phyloP scores from a whole-genome alignment of 805 yeast genomes.

The Wickerhamomyces chaumierensis region DNA sequence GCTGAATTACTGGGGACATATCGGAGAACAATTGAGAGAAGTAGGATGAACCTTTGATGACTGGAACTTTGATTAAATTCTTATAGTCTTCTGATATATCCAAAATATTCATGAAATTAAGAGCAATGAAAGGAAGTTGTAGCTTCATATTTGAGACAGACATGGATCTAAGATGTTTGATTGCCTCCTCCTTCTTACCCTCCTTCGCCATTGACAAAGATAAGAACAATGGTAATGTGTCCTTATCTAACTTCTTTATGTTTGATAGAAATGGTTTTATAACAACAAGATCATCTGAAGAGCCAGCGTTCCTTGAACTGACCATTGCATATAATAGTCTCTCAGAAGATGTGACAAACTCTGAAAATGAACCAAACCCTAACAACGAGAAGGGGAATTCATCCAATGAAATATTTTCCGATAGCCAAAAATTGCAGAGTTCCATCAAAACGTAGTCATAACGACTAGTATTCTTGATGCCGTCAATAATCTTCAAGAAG shows the following conservation, averaged over 20 bases:
- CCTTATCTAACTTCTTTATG: not conserved
- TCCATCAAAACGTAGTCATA: too few relatives aligned
- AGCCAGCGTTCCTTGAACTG: not conserved
- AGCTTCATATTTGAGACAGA: too few relatives aligned
- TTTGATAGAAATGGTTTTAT: not conserved
- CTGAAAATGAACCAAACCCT: too few relatives aligned
- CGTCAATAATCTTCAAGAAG: too few relatives aligned
- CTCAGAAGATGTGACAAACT: too few relatives aligned
- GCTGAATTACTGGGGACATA: constrained; percentile 4
- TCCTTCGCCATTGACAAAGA: constrained; percentile 20
- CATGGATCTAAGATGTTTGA: constrained; percentile 7
- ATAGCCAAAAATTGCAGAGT: too few relatives aligned
- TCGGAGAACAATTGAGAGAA: constrained; percentile 1
- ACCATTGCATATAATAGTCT: not conserved
- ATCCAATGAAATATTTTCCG: too few relatives aligned
- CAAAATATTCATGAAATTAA: constrained; percentile 13
- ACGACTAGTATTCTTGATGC: too few relatives aligned
- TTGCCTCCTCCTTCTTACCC: constrained; percentile 27
- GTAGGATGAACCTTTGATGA: not conserved
- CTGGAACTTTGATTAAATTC: constrained; percentile 9
- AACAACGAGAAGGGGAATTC: too few relatives aligned
- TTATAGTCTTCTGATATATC: constrained; percentile 26
- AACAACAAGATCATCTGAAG: not conserved
- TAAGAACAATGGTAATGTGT: not conserved
- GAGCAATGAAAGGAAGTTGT: not conserved